These are phyloP conservation scores for Sporothrix pseudoabietina DNA, from an alignment of 2,329 filamentous ascomycete genomes.

Conservation along the genomic window DNA sequence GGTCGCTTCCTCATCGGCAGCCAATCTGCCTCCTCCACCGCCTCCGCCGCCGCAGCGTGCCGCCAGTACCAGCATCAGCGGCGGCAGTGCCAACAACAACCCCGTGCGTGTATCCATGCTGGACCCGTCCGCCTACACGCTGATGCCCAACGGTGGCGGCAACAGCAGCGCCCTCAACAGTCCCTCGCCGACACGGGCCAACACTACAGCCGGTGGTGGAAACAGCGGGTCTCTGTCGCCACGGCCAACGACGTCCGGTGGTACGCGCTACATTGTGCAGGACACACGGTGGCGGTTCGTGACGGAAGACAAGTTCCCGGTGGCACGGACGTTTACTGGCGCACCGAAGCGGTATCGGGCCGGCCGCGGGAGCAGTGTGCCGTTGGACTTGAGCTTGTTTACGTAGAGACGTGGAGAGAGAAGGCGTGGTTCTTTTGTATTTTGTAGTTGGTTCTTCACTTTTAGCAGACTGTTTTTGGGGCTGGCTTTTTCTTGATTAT, in stretches of 20 bases:
- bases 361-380: slow-evolving; percentile 90
- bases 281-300: slow-evolving; percentile 88
- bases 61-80: slow-evolving; percentile 42
- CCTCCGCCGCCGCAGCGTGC: slow-evolving; percentile 39
- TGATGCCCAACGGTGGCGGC: slow-evolving; percentile 62
- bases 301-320: slow-evolving; percentile 77
- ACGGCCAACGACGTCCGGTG: slow-evolving; percentile 37
- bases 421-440: neutral
- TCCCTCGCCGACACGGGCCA: slow-evolving; percentile 50
- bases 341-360: slow-evolving; percentile 79
- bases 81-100: slow-evolving; percentile 40
- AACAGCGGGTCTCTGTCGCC: slow-evolving; percentile 34
- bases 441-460: neutral
- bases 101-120: slow-evolving; percentile 63
- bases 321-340: slow-evolving; percentile 78
- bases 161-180: slow-evolving; percentile 43
- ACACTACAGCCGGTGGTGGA: slow-evolving; percentile 38
- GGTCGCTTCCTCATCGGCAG: slow-evolving; percentile 34
- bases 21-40: slow-evolving; percentile 45
- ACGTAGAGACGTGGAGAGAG: neutral
- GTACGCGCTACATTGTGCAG: slow-evolving; percentile 61
- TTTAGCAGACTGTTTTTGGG: neutral
- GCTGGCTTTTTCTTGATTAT: slow-evolving; percentile 14
- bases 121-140: slow-evolving; percentile 75
- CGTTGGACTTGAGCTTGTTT: slow-evolving; percentile 69